Conservation (phyloP, 1,139 yeast species). For the Sugiyamaella sp. region DNA sequence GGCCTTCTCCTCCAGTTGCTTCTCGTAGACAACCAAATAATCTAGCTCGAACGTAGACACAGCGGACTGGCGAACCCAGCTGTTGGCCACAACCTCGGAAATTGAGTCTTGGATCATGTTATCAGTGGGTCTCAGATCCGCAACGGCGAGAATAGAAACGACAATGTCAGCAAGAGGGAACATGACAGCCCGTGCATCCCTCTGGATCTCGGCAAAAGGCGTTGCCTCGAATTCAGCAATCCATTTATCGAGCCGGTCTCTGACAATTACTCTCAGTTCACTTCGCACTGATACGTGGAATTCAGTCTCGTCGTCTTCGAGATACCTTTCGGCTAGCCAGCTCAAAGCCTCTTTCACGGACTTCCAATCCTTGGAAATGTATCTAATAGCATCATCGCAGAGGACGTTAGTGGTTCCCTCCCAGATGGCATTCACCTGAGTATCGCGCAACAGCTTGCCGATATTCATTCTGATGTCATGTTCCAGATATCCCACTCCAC, state of each 20-base stretch:
- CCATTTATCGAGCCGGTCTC: slow-evolving; percentile 21
- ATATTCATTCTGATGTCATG: slow-evolving; percentile 39
- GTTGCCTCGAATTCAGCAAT: slow-evolving; percentile 20
- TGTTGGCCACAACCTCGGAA: slow-evolving; percentile 16
- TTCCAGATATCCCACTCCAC: slow-evolving; percentile 42
- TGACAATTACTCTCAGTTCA: slow-evolving; percentile 15
- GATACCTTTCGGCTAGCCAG: slow-evolving; percentile 23
- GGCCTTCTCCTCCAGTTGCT: slow-evolving; percentile 13
- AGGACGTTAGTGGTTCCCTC: slow-evolving; percentile 43
- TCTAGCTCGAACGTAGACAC: slow-evolving; percentile 15
- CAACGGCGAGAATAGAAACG: slow-evolving; percentile 27
- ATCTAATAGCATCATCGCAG: slow-evolving; percentile 37
- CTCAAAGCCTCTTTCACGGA: slow-evolving; percentile 24
- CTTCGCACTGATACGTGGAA: slow-evolving; percentile 17
- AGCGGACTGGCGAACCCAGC: slow-evolving; percentile 17
- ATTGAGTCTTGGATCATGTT: slow-evolving; percentile 15
- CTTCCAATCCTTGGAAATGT: slow-evolving; percentile 26
- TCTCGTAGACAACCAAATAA: slow-evolving; percentile 24
- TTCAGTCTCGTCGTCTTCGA: slow-evolving; percentile 17
- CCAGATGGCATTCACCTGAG: slow-evolving; percentile 42
- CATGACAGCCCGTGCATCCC: slow-evolving; percentile 31
- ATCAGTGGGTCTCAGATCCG: slow-evolving; percentile 21
- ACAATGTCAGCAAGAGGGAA: slow-evolving; percentile 33
- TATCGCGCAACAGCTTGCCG: slow-evolving; percentile 38
- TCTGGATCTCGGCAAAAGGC: slow-evolving; percentile 23